These are phyloP conservation scores for Microcyclosporella mali DNA, from an alignment of 2,329 filamentous ascomycete species.

Conservation along the genomic window DNA sequence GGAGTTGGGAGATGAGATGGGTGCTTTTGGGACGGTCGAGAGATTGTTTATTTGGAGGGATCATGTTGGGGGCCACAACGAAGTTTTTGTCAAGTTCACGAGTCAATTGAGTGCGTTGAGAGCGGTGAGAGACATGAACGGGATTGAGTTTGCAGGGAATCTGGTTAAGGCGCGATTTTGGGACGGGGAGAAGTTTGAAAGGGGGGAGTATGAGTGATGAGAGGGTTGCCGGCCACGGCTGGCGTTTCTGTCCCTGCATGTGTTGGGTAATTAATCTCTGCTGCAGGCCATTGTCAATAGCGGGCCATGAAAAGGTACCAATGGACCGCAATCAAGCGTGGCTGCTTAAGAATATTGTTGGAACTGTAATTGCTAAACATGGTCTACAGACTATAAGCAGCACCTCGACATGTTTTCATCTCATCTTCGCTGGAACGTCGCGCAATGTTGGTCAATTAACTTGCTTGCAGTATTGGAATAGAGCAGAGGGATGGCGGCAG, in stretches of 20 bases:
- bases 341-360: no score
- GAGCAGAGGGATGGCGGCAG: no score
- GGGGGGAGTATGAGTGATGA: slow-evolving; percentile 40
- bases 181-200: slow-evolving; percentile 74
- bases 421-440: no score
- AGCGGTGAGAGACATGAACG: slow-evolving; percentile 86
- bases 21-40: slow-evolving; percentile 48
- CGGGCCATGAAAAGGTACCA: not conserved
- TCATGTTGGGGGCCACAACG: slow-evolving; percentile 33
- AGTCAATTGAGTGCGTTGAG: slow-evolving; percentile 76
- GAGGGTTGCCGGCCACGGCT: not conserved
- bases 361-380: no score
- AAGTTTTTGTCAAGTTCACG: slow-evolving; percentile 90
- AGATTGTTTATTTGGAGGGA: slow-evolving; percentile 52
- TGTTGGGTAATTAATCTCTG: not conserved
- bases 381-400: no score
- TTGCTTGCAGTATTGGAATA: no score
- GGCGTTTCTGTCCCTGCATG: not conserved
- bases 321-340: no score
- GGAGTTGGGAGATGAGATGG: slow-evolving; percentile 92
- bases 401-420: no score
- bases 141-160: slow-evolving; percentile 83
- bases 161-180: slow-evolving; percentile 76
- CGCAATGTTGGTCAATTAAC: no score
- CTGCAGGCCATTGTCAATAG: not conserved